These are phyloP conservation scores for Striga asiatica DNA, from an alignment of 257 asterid genomes.

Conservation along the genomic window DNA sequence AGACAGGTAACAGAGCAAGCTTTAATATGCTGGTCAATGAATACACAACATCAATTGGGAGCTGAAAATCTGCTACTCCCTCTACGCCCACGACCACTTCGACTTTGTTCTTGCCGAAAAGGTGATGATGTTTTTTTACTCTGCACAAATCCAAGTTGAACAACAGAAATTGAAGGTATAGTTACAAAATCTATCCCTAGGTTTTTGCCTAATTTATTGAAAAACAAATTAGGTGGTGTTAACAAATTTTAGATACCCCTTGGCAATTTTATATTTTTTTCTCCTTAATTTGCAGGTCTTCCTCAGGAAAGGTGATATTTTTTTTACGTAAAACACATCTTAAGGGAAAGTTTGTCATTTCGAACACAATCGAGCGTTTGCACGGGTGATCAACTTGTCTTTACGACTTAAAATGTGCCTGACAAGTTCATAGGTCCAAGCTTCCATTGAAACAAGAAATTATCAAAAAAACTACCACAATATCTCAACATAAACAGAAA, in stretches of 20 bases:
- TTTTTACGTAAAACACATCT: not conserved
- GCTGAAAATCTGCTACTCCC: conserved; percentile 52
- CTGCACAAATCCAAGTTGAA: conserved; percentile 25
- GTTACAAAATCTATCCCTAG: not conserved
- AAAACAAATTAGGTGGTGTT: not conserved
- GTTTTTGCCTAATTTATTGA: not conserved
- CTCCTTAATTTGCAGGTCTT: not conserved
- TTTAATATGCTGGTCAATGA: conserved; percentile 1
- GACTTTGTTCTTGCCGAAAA: conserved; percentile 28
- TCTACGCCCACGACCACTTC: conserved; percentile 44
- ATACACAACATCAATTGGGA: not conserved
- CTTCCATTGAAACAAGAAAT: too few relatives aligned
- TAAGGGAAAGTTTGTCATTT: too few relatives aligned
- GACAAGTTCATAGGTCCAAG: too few relatives aligned
- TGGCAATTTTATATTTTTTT: too few relatives aligned
- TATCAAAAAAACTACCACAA: too few relatives aligned
- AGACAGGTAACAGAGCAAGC: not conserved
- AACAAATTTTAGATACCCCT: not conserved
- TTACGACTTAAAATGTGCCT: too few relatives aligned
- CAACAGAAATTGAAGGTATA: not conserved
- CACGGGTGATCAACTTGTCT: too few relatives aligned
- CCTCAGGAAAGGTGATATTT: not conserved
- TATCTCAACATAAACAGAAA: not conserved
- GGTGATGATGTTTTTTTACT: conserved; percentile 22
- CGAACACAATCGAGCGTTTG: too few relatives aligned